Evolutionary conservation across 441 rosid species (phyloP), one percentile per base, ranked within the genome.

Genomic region (Gossypium davidsonii): DNA sequence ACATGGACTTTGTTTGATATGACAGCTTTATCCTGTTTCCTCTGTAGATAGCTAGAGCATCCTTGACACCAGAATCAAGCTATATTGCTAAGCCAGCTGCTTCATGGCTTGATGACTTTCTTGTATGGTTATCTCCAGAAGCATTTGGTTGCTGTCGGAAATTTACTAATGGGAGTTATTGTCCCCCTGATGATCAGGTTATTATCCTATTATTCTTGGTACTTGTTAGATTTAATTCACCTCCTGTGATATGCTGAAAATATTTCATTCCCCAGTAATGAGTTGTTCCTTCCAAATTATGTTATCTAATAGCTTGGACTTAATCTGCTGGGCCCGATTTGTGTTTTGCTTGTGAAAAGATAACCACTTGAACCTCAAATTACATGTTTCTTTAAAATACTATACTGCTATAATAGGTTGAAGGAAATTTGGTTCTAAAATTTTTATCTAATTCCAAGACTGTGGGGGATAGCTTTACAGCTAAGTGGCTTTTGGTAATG

Each of bases 21-120:
- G 39, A 53, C 12, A 14, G 23, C 68, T 39, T 34, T 34, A 18
- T 31, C 8, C 53, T 82, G 61, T 67, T 61, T 51, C 72, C 49
- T 80, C 20, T 70, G 44, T 39, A 93, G 99, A 96, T 96, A 71
- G 78, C 97, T 52, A 91, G 88, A 78, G 97, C 91, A 78, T 96
- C 99, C 39, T 80, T 88, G 77, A 80, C 81, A 48, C 94, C 99
- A 44, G 84, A 90, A 79, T 86, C 89, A 76, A 96, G 96, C 88
- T 88, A 89, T 79, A 89, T 96, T 79, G 98, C 99, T 66, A 96
- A 89, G 89, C 97, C 98, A 80, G 97, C 99, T 76, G 99, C 99
- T 83, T 93, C 99, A 23, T 96, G 98, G 99, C 94, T 96, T 17
- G 99, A 96, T 79, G 99, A 96, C 82, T 91, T 93, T 84, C 97